phyloP scores from a whole-genome alignment of 2,329 filamentous ascomycete species.

The Aspergillus jensenii region DNA sequence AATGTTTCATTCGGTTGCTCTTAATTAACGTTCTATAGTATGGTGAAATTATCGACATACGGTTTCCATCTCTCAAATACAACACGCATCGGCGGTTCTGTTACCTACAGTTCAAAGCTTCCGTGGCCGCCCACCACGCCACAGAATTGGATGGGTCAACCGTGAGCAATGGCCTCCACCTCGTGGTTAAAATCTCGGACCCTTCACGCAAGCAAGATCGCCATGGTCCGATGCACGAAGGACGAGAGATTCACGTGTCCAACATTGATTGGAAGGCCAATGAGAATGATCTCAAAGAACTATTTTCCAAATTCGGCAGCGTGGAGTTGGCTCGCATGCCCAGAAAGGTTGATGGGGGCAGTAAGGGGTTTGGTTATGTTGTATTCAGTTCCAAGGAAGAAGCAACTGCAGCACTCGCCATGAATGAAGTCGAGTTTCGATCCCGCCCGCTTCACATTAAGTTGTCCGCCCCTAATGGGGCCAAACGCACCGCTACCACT shows the following conservation, averaged over 20 bases:
- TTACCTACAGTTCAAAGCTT: conserved; percentile 83
- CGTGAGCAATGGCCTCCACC: conserved; percentile 66
- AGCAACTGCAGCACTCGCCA: conserved; percentile 62
- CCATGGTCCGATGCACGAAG: conserved; percentile 78
- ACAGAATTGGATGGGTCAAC: conserved; percentile 69
- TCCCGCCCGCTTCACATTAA: conserved; percentile 68
- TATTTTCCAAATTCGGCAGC: conserved; percentile 74
- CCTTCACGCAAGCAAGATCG: conserved; percentile 75
- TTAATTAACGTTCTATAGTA: conserved; percentile 46
- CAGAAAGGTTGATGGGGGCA: conserved; percentile 64
- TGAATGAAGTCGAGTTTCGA: conserved; percentile 71
- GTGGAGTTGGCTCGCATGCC: conserved; percentile 73
- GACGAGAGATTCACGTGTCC: conserved; percentile 77
- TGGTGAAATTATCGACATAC: conserved; percentile 79
- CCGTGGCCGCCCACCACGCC: conserved; percentile 68
- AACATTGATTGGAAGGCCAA: conserved; percentile 63
- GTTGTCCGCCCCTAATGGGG: conserved; percentile 45
- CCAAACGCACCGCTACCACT: conserved; percentile 46
- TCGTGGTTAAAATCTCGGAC: conserved; percentile 81
- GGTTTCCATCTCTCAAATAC: conserved; percentile 87
- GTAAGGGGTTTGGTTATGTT: conserved; percentile 77
- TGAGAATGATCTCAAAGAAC: conserved; percentile 67
- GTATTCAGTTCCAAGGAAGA: conserved; percentile 71
- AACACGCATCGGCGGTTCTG: conserved; percentile 90
- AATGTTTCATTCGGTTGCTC: neutral